These are phyloP conservation scores for Dryadomyces quercivorus DNA, from an alignment of 2,329 filamentous ascomycete species.

Conservation along the genomic window DNA sequence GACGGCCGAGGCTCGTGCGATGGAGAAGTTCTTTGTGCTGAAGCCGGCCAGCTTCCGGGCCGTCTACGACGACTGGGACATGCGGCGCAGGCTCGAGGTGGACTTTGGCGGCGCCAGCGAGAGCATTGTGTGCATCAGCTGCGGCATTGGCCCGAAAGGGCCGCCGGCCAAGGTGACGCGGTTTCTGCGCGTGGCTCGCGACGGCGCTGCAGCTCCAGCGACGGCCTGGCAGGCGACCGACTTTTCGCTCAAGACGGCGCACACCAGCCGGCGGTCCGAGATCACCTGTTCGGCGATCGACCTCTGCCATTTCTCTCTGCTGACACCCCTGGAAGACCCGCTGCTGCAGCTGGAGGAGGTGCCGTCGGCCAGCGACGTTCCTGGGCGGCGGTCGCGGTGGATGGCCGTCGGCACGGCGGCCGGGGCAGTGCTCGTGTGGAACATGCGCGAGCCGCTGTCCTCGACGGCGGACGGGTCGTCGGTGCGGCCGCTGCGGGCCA, in stretches of 20 bases:
- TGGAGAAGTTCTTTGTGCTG: conserved; percentile 61
- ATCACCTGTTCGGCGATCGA: conserved; percentile 66
- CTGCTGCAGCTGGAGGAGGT: conserved; percentile 29
- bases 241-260: conserved; percentile 33
- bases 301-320: conserved; percentile 55
- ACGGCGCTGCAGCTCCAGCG: too few relatives aligned
- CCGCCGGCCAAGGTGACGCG: conserved; percentile 31
- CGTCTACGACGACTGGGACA: conserved; percentile 79
- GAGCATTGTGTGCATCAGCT: conserved; percentile 59
- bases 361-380: conserved; percentile 48
- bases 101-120: conserved; percentile 84
- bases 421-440: conserved; percentile 74
- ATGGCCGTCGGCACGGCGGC: conserved; percentile 69
- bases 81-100: conserved; percentile 72
- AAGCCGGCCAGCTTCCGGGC: conserved; percentile 69
- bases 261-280: conserved; percentile 23
- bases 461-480: neutral
- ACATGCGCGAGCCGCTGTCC: conserved; percentile 51
- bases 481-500: conserved; percentile 62
- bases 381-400: conserved; percentile 72
- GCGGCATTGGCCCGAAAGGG: conserved; percentile 37
- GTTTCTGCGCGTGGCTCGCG: conserved; percentile 21
- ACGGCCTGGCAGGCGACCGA: conserved; percentile 57
- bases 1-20: conserved; percentile 64
- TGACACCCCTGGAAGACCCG: conserved; percentile 69